Base-by-base conservation (phyloP, 306 rosid genomes). In the Rosa persica region DNA sequence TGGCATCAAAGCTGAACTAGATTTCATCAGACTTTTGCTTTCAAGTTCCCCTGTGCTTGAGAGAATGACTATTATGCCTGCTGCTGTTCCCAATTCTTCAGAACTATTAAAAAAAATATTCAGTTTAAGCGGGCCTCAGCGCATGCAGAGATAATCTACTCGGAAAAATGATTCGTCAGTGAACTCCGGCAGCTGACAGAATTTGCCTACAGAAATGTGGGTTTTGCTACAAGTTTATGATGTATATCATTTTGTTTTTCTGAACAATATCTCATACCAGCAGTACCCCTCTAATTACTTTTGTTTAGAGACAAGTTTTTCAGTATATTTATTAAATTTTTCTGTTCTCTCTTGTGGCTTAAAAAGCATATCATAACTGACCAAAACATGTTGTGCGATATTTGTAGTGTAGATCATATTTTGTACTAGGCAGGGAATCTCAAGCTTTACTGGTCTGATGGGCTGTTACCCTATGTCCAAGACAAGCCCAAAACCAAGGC, bases 11-110 rank as follows among this genome's bases (percentile, higher is more conserved):
- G 47, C 83, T 23, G 96, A 91, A 70, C 46, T 89, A 46, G 87
- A 85, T 78, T 80, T 91, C 27, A 80, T 91, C 83, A 71, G 27
- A 49, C 81, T 88, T 69, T 67, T 89, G 77, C 89, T 91, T 65
- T 76, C 43, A 58, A 44, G 62, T 72, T 85, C 89, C 46, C 89
- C 86, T 1, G 80, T 75, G 73, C 87, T 86, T 47, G 88, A 89
- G 81, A 82, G 55, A 76, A 81, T 91, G 96, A 77, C 62, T 39
- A 83, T 89, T 73, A 80, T 72, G 75, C 86, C 93, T 47, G 79
- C 74, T 67, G 17, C 51, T 19, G 15, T 16, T 43, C 38, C 27
- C 36, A 82, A 22, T 20, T 83, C 65, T 38, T 38, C 12, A 12
- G 87, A 81, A 48, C 71, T 91, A 78, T 46, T 76, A 64, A 84